Evolutionary conservation across 225 moss, liverwort and hornwort species (phyloP), one percentile per base, ranked within the genome.

Genomic region (Pseudisothecium myosuroides): DNA sequence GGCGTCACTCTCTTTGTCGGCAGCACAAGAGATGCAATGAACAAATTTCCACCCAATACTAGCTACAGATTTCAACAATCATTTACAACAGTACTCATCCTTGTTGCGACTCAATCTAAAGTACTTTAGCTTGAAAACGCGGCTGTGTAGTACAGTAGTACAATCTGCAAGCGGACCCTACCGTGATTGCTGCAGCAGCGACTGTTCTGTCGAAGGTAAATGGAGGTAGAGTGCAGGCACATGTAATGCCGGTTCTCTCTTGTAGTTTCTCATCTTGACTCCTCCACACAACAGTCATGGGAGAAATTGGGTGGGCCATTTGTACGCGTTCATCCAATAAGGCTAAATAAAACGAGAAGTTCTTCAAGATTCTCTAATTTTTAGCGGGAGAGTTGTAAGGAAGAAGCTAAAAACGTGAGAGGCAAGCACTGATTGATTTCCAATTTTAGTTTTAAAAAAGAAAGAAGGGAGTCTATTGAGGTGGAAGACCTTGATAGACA

Each of bases 381-480:
- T 8, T 10, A 4, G 52, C 2, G 7, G 0, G 14, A 76, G 22
- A 52, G 22, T 52, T 52, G 3, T 2, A 22, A 76, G 21, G 76
- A 52, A 32, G 34, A 21, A 34, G 21, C 3, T 50, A 3, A 11
- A 21, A 52, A 76, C 50, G 52, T 50, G 14, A 76, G 14, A 36
- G 14, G 14, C 14, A 14, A 13, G 9, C 2, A 32, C 19, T 75
- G 17, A 12, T 4, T 31, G 4, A 34, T 50, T 1, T 36, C 1
- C 1, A 14, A 23, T 54, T 36, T 14, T 52, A 22, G 54, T 14
- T 52, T 54, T 14, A 5, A 34, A 54, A 77, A 36, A 36, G 9
- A 6, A 5, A 54, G 9, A 52, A 52, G 14, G 1, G 2, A 76
- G 12, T 8, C 11, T 1, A 7, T 34, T 0, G 2, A 76, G 14